phyloP scores from a whole-genome alignment of 345 rosid genomes.

The Dipteronia dyeriana region DNA sequence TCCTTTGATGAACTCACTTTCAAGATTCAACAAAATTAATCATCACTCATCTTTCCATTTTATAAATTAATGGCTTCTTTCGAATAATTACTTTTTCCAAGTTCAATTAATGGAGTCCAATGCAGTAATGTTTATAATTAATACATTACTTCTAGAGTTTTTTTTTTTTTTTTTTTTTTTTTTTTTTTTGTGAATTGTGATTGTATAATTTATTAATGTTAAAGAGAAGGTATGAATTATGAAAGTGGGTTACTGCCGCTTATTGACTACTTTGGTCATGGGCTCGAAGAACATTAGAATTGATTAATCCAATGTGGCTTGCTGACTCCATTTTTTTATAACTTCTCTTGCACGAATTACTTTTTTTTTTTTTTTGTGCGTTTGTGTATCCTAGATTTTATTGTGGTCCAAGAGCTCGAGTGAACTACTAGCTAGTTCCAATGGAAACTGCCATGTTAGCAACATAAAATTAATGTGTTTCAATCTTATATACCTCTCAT shows the following conservation, averaged over 20 bases:
- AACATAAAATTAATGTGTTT: neutral
- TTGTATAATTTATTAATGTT: neutral
- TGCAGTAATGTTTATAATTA: conserved; percentile 8
- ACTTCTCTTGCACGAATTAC: conserved; percentile 3
- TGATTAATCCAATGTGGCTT: conserved; percentile 17
- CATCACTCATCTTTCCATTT: conserved; percentile 4
- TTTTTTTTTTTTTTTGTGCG: neutral
- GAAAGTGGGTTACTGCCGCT: conserved; percentile 34
- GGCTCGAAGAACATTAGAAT: conserved; percentile 30
- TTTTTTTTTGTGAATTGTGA: neutral
- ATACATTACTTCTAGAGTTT: neutral
- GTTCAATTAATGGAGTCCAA: conserved; percentile 34
- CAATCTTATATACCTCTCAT: neutral
- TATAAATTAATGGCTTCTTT: neutral
- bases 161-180: neutral
- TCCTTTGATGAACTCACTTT: conserved; percentile 24
- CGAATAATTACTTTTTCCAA: conserved; percentile 34
- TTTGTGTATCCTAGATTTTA: neutral
- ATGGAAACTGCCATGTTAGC: neutral
- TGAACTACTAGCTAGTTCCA: neutral
- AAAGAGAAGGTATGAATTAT: conserved; percentile 26
- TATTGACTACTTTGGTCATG: conserved; percentile 22
- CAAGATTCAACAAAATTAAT: conserved; percentile 18
- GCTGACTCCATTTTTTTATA: conserved; percentile 11
- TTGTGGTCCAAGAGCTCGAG: conserved; percentile 9